Evolutionary conservation across 805 yeast species (phyloP), one percentile per base, ranked within the genome.

Genomic region (Wickerhamiella azyma): DNA sequence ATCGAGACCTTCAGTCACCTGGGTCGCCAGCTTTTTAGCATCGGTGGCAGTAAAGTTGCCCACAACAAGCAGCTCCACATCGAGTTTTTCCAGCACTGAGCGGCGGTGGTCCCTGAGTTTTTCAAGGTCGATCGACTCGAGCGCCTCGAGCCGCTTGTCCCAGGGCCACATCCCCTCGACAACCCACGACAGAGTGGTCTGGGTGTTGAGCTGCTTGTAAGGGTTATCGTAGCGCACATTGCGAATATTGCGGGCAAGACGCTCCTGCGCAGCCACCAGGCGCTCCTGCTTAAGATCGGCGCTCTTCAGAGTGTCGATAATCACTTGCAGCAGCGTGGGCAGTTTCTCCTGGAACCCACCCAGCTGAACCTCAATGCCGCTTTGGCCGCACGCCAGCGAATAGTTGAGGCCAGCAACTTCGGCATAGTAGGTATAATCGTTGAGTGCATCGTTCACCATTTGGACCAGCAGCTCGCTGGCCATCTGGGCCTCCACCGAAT

Each of bases 271-370:
- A 3, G 81, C 69, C 17, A 74, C 71, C 55, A 84, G 89, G 51
- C 94, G 70, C 28, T 73, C 74, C 43, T 64, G 61, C 46, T 69
- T 66, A 2, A 81, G 66, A 50, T 61, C 60, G 53, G 79, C 82
- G 4, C 57, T 56, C 19, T 67, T 59, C 37, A 89, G 53, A 9
- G 73, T 73, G 17, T 68, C 67, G 43, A 85, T 61, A 21, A 88
- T 74, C 47, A 76, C 71, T 41, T 72, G 74, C 21, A 85, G 63
- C 38, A 89, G 69, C 11, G 70, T 72, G 16, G 74, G 70, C 39
- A 85, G 66, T 57, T 89, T 89, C 61, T 92, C 89, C 53, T 82
- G 84, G 61, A 80, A 92, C 2, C 98, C 98, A 35, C 71, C 67
- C 18, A 85, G 67, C 41, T 74, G 75, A 38, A 89, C 58, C 35